Conservation (phyloP, 2,329 filamentous ascomycete species). For the Xylaria sp. region DNA sequence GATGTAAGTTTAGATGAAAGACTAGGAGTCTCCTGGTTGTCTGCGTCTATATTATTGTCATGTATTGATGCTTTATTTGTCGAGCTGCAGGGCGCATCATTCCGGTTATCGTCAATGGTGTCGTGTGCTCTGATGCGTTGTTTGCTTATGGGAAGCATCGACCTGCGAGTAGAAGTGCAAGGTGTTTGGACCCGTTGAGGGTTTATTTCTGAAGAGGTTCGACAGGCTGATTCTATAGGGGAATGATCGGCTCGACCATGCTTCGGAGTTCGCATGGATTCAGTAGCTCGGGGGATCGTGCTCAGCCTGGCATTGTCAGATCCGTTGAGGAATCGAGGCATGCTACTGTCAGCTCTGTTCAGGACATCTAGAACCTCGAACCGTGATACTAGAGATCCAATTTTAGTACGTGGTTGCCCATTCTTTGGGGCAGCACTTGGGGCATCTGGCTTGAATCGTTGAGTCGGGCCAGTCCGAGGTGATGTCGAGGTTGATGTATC, state of each 20-base stretch:
- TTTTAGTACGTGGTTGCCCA: constrained; percentile 29
- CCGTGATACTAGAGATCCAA: constrained; percentile 43
- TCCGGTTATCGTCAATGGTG: background rate
- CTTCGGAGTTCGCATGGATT: background rate
- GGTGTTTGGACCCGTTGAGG: constrained; percentile 24
- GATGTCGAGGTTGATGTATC: background rate
- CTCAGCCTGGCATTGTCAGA: constrained; percentile 8
- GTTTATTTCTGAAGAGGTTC: constrained; percentile 19
- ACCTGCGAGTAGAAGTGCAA: background rate
- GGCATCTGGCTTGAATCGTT: background rate
- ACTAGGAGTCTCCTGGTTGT: constrained; percentile 2
- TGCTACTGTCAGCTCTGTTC: constrained; percentile 27
- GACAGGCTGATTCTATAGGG: constrained; percentile 2
- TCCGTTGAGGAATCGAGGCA: background rate
- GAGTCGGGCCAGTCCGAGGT: background rate
- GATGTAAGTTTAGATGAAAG: background rate
- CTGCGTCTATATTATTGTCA: constrained; percentile 1
- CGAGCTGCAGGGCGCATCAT: background rate
- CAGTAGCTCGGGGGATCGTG: constrained; percentile 15
- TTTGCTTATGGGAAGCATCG: constrained; percentile 23
- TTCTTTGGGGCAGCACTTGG: constrained; percentile 4
- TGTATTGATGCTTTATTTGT: background rate
- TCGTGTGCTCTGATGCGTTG: background rate
- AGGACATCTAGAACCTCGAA: constrained; percentile 43
- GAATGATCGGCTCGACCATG: background rate